phyloP scores from a whole-genome alignment of 108 stramenopile species.

The Fragilaria radians region DNA sequence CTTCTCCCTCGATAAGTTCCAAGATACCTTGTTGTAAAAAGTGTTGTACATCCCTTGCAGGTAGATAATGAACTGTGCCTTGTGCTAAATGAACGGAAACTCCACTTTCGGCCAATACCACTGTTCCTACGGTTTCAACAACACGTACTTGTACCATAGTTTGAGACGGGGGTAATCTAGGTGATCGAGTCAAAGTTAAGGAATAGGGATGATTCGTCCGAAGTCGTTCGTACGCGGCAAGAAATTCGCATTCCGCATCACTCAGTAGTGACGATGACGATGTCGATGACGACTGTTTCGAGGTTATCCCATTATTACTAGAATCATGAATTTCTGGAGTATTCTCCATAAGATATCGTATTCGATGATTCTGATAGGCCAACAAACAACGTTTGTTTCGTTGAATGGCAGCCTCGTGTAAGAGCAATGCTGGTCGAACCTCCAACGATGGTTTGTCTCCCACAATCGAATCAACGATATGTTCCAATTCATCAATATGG shows the following conservation, averaged over 20 bases:
- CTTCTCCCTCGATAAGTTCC: constrained; percentile 76
- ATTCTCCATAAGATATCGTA: not conserved
- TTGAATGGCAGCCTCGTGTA: constrained; percentile 82
- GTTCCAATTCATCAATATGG: constrained; percentile 48
- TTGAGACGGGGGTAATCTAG: constrained; percentile 62
- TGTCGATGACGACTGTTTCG: constrained; percentile 20
- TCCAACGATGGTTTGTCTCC: constrained; percentile 28
- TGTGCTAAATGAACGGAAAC: constrained; percentile 64
- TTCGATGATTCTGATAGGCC: constrained; percentile 77
- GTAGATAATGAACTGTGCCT: constrained; percentile 83
- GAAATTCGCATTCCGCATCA: constrained; percentile 58
- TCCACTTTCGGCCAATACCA: constrained; percentile 62
- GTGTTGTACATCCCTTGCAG: constrained; percentile 80
- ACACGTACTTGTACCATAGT: constrained; percentile 81
- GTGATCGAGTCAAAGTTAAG: constrained; percentile 39
- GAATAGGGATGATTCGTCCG: constrained; percentile 14
- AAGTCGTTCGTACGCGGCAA: constrained; percentile 60
- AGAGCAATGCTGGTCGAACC: constrained; percentile 61
- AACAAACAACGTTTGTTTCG: constrained; percentile 92
- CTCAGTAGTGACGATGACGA: constrained; percentile 22
- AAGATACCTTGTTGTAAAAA: constrained; percentile 78
- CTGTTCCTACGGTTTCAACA: constrained; percentile 47
- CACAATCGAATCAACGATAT: constrained; percentile 35
- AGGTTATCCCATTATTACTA: not conserved
- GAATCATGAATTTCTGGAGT: too few relatives aligned